Evolutionary conservation across 129 eudicot species (phyloP), one percentile per base, ranked within the genome.

Genomic region (Flaveria trinervia): DNA sequence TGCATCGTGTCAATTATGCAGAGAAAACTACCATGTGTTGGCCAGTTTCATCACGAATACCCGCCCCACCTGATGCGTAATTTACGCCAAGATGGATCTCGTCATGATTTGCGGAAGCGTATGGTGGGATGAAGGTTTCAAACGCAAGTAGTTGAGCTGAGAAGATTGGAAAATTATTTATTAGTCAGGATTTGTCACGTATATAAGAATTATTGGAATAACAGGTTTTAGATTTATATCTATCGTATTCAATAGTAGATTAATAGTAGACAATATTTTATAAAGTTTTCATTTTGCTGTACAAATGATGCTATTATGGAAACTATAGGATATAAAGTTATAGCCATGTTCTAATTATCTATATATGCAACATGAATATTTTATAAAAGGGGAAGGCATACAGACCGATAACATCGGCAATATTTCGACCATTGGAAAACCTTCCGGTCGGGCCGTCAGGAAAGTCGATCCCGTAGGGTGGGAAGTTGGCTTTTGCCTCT

Each of bases 11-110:
- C n/a, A n/a, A n/a, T n/a, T 45, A 65, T 48, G 33, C 68, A 44
- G 9, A 14, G 39, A 56, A 20, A 65, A 2, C 25, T 78, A 81
- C 87, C 78, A 77, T 49, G 49, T 84, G 84, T 64, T 30, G 41
- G 13, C 82, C 89, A 22, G 77, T 77, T 64, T 83, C 85, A 23
- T 68, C 85, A 5, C 71, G 88, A 75, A 88, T 88, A 70, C 90
- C 93, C 1, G 93, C 88, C 0, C 80, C 76, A 8, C 90, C 93
- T 2, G 93, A 89, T 14, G 79, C 93, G 66, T 89, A 86, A 65
- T 89, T 89, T 23, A 88, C 84, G 0, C 93, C 90, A 16, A 30
- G 66, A 25, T 65, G 0, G 26, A 65, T 30, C 12, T 76, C 84
- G 1, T 68, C 17, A 3, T 11, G 71, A 11, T n/a, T 79, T 48